A percentile compares a stretch with the other conserved stretches of the same genome.
phyloP scores from a whole-genome alignment of 1,284 basidiomycete genomes.

The Marasmius oreades region DNA sequence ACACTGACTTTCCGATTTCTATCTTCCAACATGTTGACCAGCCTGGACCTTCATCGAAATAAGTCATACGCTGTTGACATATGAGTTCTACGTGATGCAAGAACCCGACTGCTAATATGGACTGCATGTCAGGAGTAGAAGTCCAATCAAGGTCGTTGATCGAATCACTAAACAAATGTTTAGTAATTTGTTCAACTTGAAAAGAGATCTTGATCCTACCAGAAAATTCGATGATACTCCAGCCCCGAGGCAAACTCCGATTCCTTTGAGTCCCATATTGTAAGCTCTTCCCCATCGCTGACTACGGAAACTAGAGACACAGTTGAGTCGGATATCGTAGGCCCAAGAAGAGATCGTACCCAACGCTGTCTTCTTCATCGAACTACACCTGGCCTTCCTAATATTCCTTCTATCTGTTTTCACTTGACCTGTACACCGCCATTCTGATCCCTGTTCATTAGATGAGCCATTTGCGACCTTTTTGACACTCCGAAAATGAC shows the following conservation, averaged over 20 bases:
- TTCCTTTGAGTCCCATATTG: conserved; percentile 92
- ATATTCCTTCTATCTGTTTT: conserved; percentile 66
- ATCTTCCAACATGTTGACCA: conserved; percentile 78
- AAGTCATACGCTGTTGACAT: conserved; percentile 86
- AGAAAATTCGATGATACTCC: conserved; percentile 64
- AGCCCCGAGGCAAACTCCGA: conserved; percentile 92
- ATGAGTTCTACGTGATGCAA: conserved; percentile 74
- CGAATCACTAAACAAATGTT: conserved; percentile 38
- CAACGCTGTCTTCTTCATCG: conserved; percentile 84
- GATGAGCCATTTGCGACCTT: not conserved
- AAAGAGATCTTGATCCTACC: conserved; percentile 36
- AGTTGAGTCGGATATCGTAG: conserved; percentile 10
- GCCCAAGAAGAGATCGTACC: conserved; percentile 36
- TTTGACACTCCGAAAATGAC: conserved; percentile 3
- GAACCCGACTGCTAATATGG: conserved; percentile 87
- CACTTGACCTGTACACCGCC: conserved; percentile 74
- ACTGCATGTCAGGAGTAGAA: conserved; percentile 85
- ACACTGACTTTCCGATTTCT: conserved; percentile 60
- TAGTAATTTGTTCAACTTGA: not conserved
- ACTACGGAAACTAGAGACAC: conserved; percentile 47
- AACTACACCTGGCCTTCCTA: conserved; percentile 76
- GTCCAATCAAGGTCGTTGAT: conserved; percentile 89
- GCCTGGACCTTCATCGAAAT: conserved; percentile 77
- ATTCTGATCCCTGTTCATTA: conserved; percentile 26
- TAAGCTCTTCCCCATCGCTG: conserved; percentile 68